Conservation (phyloP, 2,329 filamentous ascomycete species). For the Orbilia javanica region DNA sequence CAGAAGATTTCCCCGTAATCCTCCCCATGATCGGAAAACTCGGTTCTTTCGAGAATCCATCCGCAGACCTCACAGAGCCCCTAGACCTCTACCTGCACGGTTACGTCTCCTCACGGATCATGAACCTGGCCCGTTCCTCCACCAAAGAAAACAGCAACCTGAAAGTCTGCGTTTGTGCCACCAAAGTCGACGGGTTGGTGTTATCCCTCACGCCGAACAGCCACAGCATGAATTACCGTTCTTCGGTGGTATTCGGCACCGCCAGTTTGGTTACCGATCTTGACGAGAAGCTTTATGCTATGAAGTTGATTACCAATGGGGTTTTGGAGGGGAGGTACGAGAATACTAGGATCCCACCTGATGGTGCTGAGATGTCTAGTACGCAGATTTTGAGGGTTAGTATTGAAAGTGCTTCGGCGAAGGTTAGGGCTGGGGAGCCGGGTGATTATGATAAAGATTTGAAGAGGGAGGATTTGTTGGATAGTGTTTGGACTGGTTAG, state of each 20-base stretch:
- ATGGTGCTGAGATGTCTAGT: constrained; percentile 78
- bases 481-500: constrained; percentile 71
- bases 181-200: constrained; percentile 82
- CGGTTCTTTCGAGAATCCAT: constrained; percentile 77
- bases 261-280: constrained; percentile 75
- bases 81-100: constrained; percentile 85
- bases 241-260: constrained; percentile 80
- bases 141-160: constrained; percentile 66
- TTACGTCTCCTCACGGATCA: constrained; percentile 82
- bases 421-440: constrained; percentile 76
- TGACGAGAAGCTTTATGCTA: constrained; percentile 81
- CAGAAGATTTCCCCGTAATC: constrained; percentile 78
- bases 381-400: constrained; percentile 79
- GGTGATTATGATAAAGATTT: constrained; percentile 73
- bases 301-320: constrained; percentile 81
- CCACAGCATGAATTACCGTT: constrained; percentile 90
- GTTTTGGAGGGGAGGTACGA: constrained; percentile 78
- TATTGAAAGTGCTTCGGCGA: constrained; percentile 79
- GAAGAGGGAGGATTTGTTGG: constrained; percentile 68
- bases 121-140: constrained; percentile 71
- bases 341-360: constrained; percentile 77
- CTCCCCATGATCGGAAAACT: constrained; percentile 90
- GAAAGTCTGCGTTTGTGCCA: constrained; percentile 79
- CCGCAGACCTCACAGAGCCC: constrained; percentile 73
- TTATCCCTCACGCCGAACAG: constrained; percentile 82